phyloP scores from a whole-genome alignment of 75 land plant genomes.

The Picea sitchensis region DNA sequence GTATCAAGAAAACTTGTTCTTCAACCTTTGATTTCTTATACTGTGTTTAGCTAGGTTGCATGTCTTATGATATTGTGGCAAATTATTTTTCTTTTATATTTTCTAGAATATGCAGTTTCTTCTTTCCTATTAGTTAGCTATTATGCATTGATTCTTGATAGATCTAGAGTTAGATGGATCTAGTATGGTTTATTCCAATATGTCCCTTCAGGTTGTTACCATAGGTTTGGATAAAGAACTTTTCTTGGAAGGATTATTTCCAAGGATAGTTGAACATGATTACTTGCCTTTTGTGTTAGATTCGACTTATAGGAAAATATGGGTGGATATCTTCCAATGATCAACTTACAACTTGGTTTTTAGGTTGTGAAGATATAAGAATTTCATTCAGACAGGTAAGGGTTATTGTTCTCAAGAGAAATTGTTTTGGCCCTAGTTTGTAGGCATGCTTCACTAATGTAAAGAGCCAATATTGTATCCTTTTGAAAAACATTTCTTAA shows the following conservation, averaged over 20 bases:
- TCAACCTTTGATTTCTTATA: too few relatives aligned
- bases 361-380: neutral
- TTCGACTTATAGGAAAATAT: slow-evolving; percentile 57
- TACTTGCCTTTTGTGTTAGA: slow-evolving; percentile 25
- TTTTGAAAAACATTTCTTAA: neutral
- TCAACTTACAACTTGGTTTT: neutral
- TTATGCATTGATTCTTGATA: too few relatives aligned
- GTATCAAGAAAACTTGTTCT: too few relatives aligned
- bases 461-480: neutral
- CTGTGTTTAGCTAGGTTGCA: too few relatives aligned
- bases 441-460: neutral
- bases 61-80: too few relatives aligned
- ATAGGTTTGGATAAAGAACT: neutral
- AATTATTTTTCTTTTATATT: too few relatives aligned
- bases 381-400: neutral
- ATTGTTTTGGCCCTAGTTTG: neutral
- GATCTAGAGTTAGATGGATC: too few relatives aligned
- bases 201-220: too few relatives aligned
- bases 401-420: neutral
- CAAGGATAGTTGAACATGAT: neutral
- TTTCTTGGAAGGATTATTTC: neutral
- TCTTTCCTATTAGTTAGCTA: too few relatives aligned
- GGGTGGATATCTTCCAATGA: slow-evolving; percentile 35
- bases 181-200: too few relatives aligned
- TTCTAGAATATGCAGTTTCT: too few relatives aligned